A percentile compares a stretch with the other conserved stretches of the same genome.
These are phyloP conservation scores for Xylaria sp. DNA, from an alignment of 2,329 filamentous ascomycete genomes.

Conservation along the genomic window DNA sequence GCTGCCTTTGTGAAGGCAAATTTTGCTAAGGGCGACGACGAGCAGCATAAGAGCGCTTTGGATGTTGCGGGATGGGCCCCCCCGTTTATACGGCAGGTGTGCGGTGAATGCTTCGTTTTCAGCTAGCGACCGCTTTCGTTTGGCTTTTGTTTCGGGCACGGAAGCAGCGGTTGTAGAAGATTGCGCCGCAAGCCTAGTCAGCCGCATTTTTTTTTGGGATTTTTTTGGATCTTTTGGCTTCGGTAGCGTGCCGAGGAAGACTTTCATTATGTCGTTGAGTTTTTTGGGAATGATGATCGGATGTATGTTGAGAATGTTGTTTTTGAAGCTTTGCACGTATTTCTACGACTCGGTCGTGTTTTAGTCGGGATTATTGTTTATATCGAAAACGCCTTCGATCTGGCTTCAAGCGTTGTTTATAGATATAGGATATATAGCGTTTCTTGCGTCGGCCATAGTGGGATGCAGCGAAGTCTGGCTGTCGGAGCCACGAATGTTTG, in stretches of 20 bases:
- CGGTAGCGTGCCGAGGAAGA: conserved; percentile 50
- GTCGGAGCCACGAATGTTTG: conserved; percentile 56
- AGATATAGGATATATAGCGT: conserved; percentile 54
- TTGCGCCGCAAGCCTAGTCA: too few relatives aligned
- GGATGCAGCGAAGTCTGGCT: conserved; percentile 42
- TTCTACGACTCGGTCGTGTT: conserved; percentile 51
- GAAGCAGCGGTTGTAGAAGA: too few relatives aligned
- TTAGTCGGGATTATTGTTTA: conserved; percentile 58
- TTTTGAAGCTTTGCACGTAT: conserved; percentile 61
- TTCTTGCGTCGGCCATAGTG: conserved; percentile 42
- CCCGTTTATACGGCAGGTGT: conserved; percentile 44
- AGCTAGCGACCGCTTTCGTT: conserved; percentile 32
- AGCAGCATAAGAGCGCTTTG: conserved; percentile 81
- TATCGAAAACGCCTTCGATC: conserved; percentile 49
- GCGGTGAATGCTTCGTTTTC: conserved; percentile 63
- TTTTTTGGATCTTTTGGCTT: conserved; percentile 25
- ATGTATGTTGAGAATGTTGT: conserved; percentile 67
- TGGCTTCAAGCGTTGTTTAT: conserved; percentile 61
- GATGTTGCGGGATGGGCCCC: conserved; percentile 66
- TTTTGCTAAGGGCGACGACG: conserved; percentile 83
- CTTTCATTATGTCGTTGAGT: conserved; percentile 55
- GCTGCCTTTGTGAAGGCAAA: conserved; percentile 62
- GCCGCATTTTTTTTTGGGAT: conserved; percentile 37
- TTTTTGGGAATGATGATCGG: conserved; percentile 60
- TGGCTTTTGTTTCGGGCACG: too few relatives aligned